phyloP scores from a whole-genome alignment of 768 basidiomycete species.

The Agaricus blazei region DNA sequence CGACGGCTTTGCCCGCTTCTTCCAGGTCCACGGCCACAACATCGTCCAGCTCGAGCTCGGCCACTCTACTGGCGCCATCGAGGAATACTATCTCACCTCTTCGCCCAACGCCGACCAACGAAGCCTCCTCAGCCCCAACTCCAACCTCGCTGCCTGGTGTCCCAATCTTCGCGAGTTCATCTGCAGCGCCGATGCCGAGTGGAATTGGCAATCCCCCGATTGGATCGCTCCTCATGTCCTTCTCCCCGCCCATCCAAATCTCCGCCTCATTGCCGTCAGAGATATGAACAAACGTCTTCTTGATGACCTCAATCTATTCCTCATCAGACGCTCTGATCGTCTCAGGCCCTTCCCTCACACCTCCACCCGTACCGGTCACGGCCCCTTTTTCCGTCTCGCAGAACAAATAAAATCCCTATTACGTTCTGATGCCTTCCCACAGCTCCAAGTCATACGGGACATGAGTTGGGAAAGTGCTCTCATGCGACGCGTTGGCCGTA shows the following conservation, averaged over 20 bases:
- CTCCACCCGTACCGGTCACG: slow-evolving; percentile 14
- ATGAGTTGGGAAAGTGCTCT: slow-evolving; percentile 53
- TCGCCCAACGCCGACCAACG: slow-evolving; percentile 27
- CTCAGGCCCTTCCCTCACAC: not conserved
- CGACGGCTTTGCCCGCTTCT: slow-evolving; percentile 59
- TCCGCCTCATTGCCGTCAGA: slow-evolving; percentile 67
- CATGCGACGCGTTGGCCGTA: slow-evolving; percentile 37
- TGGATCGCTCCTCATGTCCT: slow-evolving; percentile 79
- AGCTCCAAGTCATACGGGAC: slow-evolving; percentile 56
- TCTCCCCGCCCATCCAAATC: slow-evolving; percentile 54
- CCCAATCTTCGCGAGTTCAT: slow-evolving; percentile 68
- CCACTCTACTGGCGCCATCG: slow-evolving; percentile 61
- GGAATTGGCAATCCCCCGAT: slow-evolving; percentile 76
- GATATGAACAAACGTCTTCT: slow-evolving; percentile 62
- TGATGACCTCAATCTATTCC: slow-evolving; percentile 33
- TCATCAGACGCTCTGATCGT: slow-evolving; percentile 15
- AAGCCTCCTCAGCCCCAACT: slow-evolving; percentile 28
- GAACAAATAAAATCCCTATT: slow-evolving; percentile 63
- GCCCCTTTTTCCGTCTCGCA: slow-evolving; percentile 58
- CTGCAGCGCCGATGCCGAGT: slow-evolving; percentile 72
- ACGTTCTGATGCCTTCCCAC: slow-evolving; percentile 55
- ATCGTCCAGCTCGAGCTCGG: slow-evolving; percentile 67
- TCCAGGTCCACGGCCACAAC: slow-evolving; percentile 57
- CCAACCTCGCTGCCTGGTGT: slow-evolving; percentile 55
- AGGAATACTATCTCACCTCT: slow-evolving; percentile 60